Evolutionary conservation across 2,329 filamentous ascomycete species (phyloP).

Genomic region (Pseudogymnoascus sp.): DNA sequence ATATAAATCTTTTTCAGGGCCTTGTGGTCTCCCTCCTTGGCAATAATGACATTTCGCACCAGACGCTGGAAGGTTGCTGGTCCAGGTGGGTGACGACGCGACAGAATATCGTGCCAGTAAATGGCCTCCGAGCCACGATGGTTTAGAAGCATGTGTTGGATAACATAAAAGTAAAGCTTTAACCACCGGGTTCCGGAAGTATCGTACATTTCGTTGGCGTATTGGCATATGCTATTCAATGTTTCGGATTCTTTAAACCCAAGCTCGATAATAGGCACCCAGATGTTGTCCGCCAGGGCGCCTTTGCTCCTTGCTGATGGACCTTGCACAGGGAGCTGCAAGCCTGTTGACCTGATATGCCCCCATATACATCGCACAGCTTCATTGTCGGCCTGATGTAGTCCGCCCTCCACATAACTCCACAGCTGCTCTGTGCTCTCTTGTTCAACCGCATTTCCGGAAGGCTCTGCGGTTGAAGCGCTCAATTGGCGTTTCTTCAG

Average conservation of each 20-base stretch:
- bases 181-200: conserved; percentile 29
- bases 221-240: conserved; percentile 30
- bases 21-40: conserved; percentile 22
- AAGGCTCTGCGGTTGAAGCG: not conserved
- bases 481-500: conserved; percentile 1
- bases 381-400: not conserved
- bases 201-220: conserved; percentile 34
- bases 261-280: conserved; percentile 36
- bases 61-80: conserved; percentile 30
- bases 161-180: conserved; percentile 36
- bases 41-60: conserved; percentile 24
- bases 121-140: conserved; percentile 17
- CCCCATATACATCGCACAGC: not conserved
- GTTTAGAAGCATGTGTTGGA: conserved; percentile 32
- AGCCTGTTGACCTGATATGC: not conserved
- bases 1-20: conserved; percentile 36
- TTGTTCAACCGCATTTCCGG: not conserved
- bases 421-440: conserved; percentile 2
- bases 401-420: not conserved
- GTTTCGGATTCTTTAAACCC: conserved; percentile 28
- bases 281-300: conserved; percentile 34
- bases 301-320: conserved; percentile 18
- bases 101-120: conserved; percentile 24
- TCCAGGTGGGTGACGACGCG: conserved; percentile 22
- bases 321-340: not conserved